Evolutionary conservation across 306 rosid species (phyloP).

Genomic region (Bauhinia variegata): DNA sequence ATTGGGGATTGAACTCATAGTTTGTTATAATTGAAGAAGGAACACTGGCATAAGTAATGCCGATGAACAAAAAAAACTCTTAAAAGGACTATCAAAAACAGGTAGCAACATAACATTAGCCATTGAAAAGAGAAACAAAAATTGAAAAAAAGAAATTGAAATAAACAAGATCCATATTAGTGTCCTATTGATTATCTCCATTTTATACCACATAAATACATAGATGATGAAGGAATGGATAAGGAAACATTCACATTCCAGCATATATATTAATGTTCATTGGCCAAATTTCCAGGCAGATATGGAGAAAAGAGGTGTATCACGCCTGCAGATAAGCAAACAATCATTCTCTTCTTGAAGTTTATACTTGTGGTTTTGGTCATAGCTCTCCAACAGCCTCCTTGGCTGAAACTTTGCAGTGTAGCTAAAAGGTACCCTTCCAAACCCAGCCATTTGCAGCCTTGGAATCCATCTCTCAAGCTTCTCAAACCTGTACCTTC

Average conservation of each 20-base stretch:
- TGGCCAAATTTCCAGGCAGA: conserved; percentile 66
- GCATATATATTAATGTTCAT: background rate
- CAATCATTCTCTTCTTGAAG: conserved; percentile 55
- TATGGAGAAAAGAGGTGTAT: conserved; percentile 58
- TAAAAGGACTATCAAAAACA: too few species aligned
- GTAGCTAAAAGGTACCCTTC: conserved; percentile 46
- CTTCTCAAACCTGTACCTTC: conserved; percentile 68
- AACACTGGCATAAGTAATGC: too few species aligned
- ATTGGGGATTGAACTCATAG: too few species aligned
- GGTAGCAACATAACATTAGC: too few species aligned
- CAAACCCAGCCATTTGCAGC: conserved; percentile 67
- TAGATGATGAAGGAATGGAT: too few species aligned
- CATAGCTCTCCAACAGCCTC: conserved; percentile 47
- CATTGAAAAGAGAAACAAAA: too few species aligned
- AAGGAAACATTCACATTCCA: background rate
- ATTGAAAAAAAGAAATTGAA: too few species aligned
- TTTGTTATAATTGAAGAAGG: too few species aligned
- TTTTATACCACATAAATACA: too few species aligned
- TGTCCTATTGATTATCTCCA: too few species aligned
- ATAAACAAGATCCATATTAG: too few species aligned
- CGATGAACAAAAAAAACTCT: too few species aligned
- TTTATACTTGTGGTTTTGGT: conserved; percentile 52
- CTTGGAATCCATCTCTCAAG: conserved; percentile 62
- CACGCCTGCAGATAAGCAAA: conserved; percentile 59
- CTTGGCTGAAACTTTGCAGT: conserved; percentile 47